Percentiles rank a stretch among this genome's conserved stretches.
Evolutionary conservation across 768 basidiomycete genomes (phyloP).

Genomic region (Suillus plorans): DNA sequence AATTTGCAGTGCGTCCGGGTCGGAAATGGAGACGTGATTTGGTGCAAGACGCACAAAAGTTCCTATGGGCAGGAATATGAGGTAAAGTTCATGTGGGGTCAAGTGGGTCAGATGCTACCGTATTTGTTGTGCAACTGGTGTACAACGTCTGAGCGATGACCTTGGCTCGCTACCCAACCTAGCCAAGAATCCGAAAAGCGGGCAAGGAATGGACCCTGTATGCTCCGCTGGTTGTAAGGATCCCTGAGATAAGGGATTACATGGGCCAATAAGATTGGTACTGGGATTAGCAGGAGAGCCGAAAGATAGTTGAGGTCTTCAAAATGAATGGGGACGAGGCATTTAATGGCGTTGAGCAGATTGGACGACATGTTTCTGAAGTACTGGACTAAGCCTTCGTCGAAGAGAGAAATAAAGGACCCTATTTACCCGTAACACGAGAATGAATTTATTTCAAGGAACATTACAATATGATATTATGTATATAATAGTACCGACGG

Average conservation of each 20-base stretch:
- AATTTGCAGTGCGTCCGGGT: constrained; percentile 71
- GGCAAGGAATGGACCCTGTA: constrained; percentile 72
- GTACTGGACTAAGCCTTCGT: too few species aligned
- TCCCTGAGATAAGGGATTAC: constrained; percentile 56
- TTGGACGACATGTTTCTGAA: background rate
- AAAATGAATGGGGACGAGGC: background rate
- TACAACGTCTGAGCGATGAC: constrained; percentile 73
- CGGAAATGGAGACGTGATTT: constrained; percentile 73
- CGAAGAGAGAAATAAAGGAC: background rate
- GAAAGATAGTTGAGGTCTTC: constrained; percentile 7
- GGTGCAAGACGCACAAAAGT: constrained; percentile 71
- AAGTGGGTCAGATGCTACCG: constrained; percentile 41
- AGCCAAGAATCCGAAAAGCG: constrained; percentile 76
- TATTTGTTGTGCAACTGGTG: constrained; percentile 73
- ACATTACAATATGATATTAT: too few species aligned
- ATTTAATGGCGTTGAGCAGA: background rate
- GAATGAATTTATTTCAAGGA: too few species aligned
- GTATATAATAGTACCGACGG: too few species aligned
- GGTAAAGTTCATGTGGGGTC: background rate
- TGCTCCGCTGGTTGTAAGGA: constrained; percentile 53
- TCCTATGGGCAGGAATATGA: constrained; percentile 36
- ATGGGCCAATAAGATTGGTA: constrained; percentile 27
- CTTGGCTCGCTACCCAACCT: constrained; percentile 59
- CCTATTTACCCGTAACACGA: background rate
- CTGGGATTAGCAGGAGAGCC: constrained; percentile 12